These are phyloP conservation scores for Aquilaria sinensis DNA, from an alignment of 345 rosid species.

Conservation along the genomic window DNA sequence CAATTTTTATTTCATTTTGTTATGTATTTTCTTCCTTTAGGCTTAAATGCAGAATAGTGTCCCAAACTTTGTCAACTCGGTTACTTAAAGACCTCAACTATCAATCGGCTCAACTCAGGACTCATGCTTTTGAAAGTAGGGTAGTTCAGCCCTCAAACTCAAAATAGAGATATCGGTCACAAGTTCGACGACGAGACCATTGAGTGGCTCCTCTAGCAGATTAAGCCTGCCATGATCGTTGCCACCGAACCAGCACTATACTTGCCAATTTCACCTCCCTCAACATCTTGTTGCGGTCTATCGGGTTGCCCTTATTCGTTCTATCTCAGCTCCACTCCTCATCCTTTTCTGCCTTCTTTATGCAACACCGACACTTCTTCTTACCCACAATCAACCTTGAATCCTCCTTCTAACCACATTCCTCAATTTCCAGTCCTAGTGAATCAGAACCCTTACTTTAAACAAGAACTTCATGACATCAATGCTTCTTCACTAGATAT, in stretches of 20 bases:
- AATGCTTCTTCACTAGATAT: constrained; percentile 31
- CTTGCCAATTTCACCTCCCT: constrained; percentile 94
- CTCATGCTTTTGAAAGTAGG: no score
- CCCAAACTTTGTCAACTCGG: no score
- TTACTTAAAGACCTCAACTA: no score
- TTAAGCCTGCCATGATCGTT: constrained; percentile 90
- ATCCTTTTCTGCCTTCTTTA: constrained; percentile 48
- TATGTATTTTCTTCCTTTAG: no score
- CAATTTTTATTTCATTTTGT: no score
- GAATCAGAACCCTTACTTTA: constrained; percentile 39
- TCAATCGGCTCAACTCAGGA: no score
- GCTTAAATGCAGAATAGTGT: no score
- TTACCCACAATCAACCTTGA: constrained; percentile 46
- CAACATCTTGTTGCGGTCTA: constrained; percentile 83
- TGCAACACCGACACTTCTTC: constrained; percentile 41
- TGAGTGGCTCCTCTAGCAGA: constrained; percentile 98
- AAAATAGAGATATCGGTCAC: constrained; percentile 35
- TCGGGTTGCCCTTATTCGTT: constrained; percentile 80
- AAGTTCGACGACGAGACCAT: constrained; percentile 94
- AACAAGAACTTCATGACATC: constrained; percentile 44
- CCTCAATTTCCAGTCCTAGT: constrained; percentile 63
- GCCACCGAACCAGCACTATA: constrained; percentile 98
- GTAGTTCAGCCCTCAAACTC: no score
- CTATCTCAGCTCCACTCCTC: constrained; percentile 75
- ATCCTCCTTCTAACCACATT: constrained; percentile 40